Evolutionary conservation across 2,329 filamentous ascomycete species (phyloP).

Genomic region (Tetracladium maxilliforme): DNA sequence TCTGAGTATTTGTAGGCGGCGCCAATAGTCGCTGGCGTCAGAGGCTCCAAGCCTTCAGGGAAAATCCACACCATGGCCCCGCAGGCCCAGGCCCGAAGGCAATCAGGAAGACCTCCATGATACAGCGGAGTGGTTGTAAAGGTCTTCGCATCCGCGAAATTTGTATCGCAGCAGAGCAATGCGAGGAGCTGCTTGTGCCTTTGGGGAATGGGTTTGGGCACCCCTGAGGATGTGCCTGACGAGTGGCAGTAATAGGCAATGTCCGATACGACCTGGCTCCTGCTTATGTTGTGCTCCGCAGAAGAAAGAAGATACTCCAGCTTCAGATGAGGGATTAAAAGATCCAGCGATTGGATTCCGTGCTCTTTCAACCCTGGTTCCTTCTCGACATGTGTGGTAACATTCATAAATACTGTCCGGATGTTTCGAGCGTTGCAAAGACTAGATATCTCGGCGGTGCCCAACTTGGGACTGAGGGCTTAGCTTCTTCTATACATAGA

Average conservation of each 20-base stretch:
- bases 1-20: slow-evolving; percentile 21
- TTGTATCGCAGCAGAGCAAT: slow-evolving; percentile 31
- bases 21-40: slow-evolving; percentile 38
- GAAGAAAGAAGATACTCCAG: neutral
- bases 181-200: slow-evolving; percentile 37
- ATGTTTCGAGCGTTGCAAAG: slow-evolving; percentile 32
- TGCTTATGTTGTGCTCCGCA: slow-evolving; percentile 1
- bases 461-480: slow-evolving; percentile 26
- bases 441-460: slow-evolving; percentile 29
- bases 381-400: slow-evolving; percentile 7
- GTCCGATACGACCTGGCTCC: slow-evolving; percentile 10
- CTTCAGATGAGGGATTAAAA: slow-evolving; percentile 4
- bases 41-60: slow-evolving; percentile 35
- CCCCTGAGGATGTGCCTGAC: slow-evolving; percentile 47
- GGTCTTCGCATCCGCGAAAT: slow-evolving; percentile 24
- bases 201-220: slow-evolving; percentile 48
- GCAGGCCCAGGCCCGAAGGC: slow-evolving; percentile 46
- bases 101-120: slow-evolving; percentile 49
- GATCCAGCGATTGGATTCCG: slow-evolving; percentile 5
- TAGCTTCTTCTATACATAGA: slow-evolving; percentile 3
- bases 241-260: slow-evolving; percentile 47
- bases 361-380: slow-evolving; percentile 5
- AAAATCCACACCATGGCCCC: slow-evolving; percentile 47
- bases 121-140: slow-evolving; percentile 54
- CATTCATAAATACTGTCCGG: slow-evolving; percentile 30